Evolutionary conservation across 164 flowering plant species (phyloP).

Genomic region (Chimonanthus praecox): DNA sequence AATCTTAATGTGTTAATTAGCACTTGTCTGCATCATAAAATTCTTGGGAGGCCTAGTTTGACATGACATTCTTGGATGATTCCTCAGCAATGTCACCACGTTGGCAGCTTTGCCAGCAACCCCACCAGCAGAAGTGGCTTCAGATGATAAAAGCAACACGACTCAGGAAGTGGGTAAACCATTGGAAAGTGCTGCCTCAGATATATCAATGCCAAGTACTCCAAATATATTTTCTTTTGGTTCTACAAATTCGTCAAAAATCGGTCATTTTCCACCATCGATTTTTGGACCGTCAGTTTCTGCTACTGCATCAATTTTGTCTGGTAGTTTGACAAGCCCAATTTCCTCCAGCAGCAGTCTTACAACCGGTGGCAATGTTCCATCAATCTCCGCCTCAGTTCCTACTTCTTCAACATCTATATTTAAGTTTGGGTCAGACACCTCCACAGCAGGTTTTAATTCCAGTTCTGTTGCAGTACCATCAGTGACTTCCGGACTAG

Average conservation of each 20-base stretch:
- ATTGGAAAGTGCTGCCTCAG: constrained; percentile 21
- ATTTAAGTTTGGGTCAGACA: constrained; percentile 33
- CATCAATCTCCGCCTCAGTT: constrained; percentile 21
- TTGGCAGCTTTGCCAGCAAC: constrained; percentile 12
- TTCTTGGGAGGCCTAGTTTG: background rate
- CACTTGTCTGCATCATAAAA: no score
- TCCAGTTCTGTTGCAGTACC: constrained; percentile 23
- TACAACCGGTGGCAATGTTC: constrained; percentile 5
- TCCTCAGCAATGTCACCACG: constrained; percentile 23
- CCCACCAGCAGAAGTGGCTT: constrained; percentile 20
- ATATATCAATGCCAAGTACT: constrained; percentile 21
- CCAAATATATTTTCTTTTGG: constrained; percentile 31
- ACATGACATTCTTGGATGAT: background rate
- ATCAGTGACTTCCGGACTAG: constrained; percentile 18
- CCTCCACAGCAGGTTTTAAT: constrained; percentile 15
- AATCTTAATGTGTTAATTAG: no score
- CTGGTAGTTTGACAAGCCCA: constrained; percentile 11
- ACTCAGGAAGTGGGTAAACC: constrained; percentile 12
- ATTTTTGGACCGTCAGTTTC: constrained; percentile 20
- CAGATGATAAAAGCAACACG: constrained; percentile 21
- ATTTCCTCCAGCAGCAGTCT: constrained; percentile 12
- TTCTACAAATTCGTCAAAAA: constrained; percentile 18
- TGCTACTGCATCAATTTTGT: constrained; percentile 9
- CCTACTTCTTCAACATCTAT: constrained; percentile 25
- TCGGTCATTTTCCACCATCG: constrained; percentile 36